Conservation (phyloP, 2,329 filamentous ascomycete species). For the Sodiomyces alkalinus region DNA sequence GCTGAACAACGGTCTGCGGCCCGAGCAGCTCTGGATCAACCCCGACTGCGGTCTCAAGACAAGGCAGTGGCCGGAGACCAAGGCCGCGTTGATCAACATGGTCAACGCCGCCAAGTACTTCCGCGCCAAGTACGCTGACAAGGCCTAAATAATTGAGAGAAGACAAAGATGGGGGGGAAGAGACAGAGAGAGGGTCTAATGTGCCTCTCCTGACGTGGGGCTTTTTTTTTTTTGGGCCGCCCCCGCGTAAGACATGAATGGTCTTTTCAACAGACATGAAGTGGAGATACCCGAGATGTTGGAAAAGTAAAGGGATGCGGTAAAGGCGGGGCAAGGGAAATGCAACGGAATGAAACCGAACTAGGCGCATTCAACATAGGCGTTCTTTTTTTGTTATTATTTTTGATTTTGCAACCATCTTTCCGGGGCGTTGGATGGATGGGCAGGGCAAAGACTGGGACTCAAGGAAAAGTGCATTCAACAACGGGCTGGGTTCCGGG, state of each 20-base stretch:
- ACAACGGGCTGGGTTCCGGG: no score
- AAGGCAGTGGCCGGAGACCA: slow-evolving; percentile 96
- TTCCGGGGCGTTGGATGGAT: slow-evolving; percentile 9
- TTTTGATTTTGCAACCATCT: no score
- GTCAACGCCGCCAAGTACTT: slow-evolving; percentile 95
- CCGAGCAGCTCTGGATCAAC: slow-evolving; percentile 98
- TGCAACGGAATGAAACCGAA: no score
- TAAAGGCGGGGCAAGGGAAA: slow-evolving; percentile 6
- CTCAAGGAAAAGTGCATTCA: slow-evolving; percentile 10
- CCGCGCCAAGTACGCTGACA: slow-evolving; percentile 65
- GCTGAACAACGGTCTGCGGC: slow-evolving; percentile 80
- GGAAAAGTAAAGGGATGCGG: slow-evolving; percentile 9
- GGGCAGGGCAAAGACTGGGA: slow-evolving; percentile 5
- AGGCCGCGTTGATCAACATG: slow-evolving; percentile 91
- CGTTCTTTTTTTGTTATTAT: slow-evolving; percentile 11
- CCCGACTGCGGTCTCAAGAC: slow-evolving; percentile 99
- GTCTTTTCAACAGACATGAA: slow-evolving; percentile 10
- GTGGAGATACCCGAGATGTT: slow-evolving; percentile 8
- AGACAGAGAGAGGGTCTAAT: neutral
- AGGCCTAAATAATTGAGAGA: slow-evolving; percentile 4
- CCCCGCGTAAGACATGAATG: no score
- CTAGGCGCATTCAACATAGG: slow-evolving; percentile 9
- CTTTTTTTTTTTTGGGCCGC: no score
- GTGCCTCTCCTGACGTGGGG: no score
- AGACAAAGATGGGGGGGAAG: neutral